Evolutionary conservation across 169 alveolate genomes (phyloP), one percentile per base, ranked within the genome.

Genomic region (Plasmodium fragile): DNA sequence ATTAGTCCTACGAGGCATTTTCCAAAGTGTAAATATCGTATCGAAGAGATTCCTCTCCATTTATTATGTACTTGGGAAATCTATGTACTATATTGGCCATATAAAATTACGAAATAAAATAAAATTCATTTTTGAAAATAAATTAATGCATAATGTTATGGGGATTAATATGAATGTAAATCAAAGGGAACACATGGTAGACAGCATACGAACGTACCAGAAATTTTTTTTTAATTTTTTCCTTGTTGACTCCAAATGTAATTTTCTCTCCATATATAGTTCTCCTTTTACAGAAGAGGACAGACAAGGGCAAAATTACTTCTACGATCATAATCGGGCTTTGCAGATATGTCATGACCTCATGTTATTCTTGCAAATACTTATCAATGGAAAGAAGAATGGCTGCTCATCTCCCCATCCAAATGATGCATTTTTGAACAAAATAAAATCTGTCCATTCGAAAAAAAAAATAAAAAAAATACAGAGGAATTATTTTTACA

Each of bases 261-360:
- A 77, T 59, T 78, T 89, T 55, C 78, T 59, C 45, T 78, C 81
- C 25, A 89, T 89, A 71, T 77, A 89, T 59, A 59, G 71, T 10
- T 28, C n/a, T 0, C 36, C 43, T 2, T 8, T 78, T 8, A 30
- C 43, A n/a, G 73, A 77, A 22, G 73, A 77, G 13, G 45, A 65
- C 5, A 78, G 6, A 0, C 41, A 65, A 22, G 7, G 43, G 32
- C 75, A 77, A 77, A 89, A 77, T 78, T 89, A 77, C 69, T 89
- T 59, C 55, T 89, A 78, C 71, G 82, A 78, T 59, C 18, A 78
- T 36, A 89, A 78, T 65, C 28, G 94, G 65, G 73, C 81, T 18
- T 18, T 89, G 8, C 90, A 89, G 81, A 89, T 89, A 32, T 89
- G 94, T 65, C 49, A 89, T 16, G 94, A 89, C 45, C 75, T 89